Percentiles rank a stretch among this genome's conserved stretches.
phyloP scores from a whole-genome alignment of 2,329 filamentous ascomycete species.

The Lachnellula arida region DNA sequence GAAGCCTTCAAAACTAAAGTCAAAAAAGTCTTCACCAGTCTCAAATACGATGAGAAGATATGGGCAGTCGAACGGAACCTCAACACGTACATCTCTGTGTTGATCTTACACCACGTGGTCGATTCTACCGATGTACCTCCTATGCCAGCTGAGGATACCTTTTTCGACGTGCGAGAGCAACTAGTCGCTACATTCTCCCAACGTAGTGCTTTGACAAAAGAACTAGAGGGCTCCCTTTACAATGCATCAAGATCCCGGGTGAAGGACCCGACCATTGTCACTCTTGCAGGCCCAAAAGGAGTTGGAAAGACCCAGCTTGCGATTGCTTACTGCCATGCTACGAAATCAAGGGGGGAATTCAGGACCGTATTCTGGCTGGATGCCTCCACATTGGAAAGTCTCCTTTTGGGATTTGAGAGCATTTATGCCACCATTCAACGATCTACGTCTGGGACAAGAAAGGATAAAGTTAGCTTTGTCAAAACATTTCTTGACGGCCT shows the following conservation, averaged over 20 bases:
- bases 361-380: conserved; percentile 15
- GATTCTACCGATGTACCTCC: conserved; percentile 9
- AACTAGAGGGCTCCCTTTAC: conserved; percentile 8
- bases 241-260: conserved; percentile 8
- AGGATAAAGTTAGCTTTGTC: conserved; percentile 15
- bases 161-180: conserved; percentile 18
- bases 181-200: conserved; percentile 8
- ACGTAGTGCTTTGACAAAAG: conserved; percentile 4
- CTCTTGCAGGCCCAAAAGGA: conserved; percentile 10
- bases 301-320: conserved; percentile 16
- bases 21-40: conserved; percentile 16
- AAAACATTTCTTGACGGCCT: conserved; percentile 12
- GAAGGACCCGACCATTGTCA: conserved; percentile 9
- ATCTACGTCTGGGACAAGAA: conserved; percentile 11
- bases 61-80: conserved; percentile 19
- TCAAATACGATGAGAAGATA: conserved; percentile 19
- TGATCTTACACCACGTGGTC: conserved; percentile 20
- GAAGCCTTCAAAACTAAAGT: conserved; percentile 15
- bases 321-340: conserved; percentile 14
- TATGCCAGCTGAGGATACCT: conserved; percentile 6
- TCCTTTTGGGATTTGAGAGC: conserved; percentile 14
- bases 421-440: conserved; percentile 13
- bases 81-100: conserved; percentile 19
- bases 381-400: conserved; percentile 8
- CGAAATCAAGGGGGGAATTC: conserved; percentile 12